These are phyloP conservation scores for Melampsora occidentalis DNA, from an alignment of 1,284 basidiomycete genomes.

Conservation along the genomic window DNA sequence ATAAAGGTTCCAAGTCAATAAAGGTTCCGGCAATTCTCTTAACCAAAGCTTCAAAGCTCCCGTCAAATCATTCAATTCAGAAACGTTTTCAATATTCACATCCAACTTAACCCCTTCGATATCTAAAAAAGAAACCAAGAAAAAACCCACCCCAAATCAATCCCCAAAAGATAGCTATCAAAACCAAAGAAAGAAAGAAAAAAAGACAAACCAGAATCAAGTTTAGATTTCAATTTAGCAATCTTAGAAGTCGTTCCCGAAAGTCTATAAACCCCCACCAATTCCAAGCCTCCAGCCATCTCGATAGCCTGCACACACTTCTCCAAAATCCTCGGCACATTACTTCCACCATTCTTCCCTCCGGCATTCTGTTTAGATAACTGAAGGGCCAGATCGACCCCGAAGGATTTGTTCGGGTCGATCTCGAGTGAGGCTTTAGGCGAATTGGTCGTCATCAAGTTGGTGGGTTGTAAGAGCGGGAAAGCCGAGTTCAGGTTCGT, in stretches of 20 bases:
- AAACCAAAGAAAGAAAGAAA: not conserved
- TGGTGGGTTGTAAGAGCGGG: constrained; percentile 44
- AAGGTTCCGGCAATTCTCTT: constrained; percentile 88
- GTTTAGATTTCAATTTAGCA: constrained; percentile 71
- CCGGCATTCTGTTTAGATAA: not conserved
- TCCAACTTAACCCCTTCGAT: constrained; percentile 78
- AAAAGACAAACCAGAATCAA: constrained; percentile 73
- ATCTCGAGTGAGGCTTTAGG: constrained; percentile 21
- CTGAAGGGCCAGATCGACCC: constrained; percentile 84
- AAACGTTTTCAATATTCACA: constrained; percentile 74
- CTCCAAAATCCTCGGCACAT: constrained; percentile 80
- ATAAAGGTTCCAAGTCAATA: constrained; percentile 80
- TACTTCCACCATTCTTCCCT: constrained; percentile 55
- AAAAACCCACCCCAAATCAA: constrained; percentile 9
- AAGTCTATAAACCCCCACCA: constrained; percentile 88
- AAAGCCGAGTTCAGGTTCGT: constrained; percentile 46
- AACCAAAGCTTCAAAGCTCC: constrained; percentile 94
- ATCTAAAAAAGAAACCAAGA: constrained; percentile 60
- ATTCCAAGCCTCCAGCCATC: constrained; percentile 71
- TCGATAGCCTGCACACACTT: constrained; percentile 92
- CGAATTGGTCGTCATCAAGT: constrained; percentile 10
- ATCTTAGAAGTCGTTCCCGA: constrained; percentile 89
- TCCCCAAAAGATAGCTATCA: too few relatives aligned
- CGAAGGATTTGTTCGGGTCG: constrained; percentile 69
- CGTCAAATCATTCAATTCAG: constrained; percentile 93